Conservation (phyloP, 75 land plant genomes). For the Larix kaempferi region DNA sequence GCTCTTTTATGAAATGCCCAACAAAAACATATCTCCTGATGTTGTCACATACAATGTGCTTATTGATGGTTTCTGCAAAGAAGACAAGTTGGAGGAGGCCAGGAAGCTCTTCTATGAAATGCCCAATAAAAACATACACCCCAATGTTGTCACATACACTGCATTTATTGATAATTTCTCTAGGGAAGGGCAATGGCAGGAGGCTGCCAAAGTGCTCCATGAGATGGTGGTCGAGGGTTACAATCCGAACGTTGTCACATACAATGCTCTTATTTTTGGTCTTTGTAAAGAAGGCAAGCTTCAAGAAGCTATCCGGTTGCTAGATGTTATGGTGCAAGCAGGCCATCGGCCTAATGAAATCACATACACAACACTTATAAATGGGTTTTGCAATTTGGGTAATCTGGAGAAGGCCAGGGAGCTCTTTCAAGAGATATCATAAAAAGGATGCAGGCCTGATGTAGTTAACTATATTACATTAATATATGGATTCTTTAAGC, state of each 20-base stretch:
- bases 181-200: slow-evolving; percentile 11
- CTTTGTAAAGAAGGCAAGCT: slow-evolving; percentile 12
- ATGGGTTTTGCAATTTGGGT: slow-evolving; percentile 19
- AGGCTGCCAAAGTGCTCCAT: slow-evolving; percentile 9
- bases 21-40: slow-evolving; percentile 4
- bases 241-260: slow-evolving; percentile 24
- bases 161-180: slow-evolving; percentile 15
- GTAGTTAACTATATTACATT: slow-evolving; percentile 19
- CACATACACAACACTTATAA: slow-evolving; percentile 12
- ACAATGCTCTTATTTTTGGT: slow-evolving; percentile 14
- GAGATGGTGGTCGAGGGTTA: slow-evolving; percentile 14
- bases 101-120: slow-evolving; percentile 20
- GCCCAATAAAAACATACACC: background rate
- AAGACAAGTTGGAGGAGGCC: slow-evolving; percentile 7
- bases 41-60: slow-evolving; percentile 19
- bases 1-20: slow-evolving; percentile 1
- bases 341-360: slow-evolving; percentile 7
- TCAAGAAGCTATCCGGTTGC: slow-evolving; percentile 5
- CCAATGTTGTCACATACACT: slow-evolving; percentile 13
- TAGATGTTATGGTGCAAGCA: slow-evolving; percentile 16
- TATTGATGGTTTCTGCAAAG: slow-evolving; percentile 11
- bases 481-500: slow-evolving; percentile 20
- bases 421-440: slow-evolving; percentile 14
- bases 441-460: slow-evolving; percentile 16
- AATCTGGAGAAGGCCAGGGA: slow-evolving; percentile 10